These are phyloP conservation scores for Neofusicoccum sp. DNA, from an alignment of 2,329 filamentous ascomycete species.

Conservation along the genomic window DNA sequence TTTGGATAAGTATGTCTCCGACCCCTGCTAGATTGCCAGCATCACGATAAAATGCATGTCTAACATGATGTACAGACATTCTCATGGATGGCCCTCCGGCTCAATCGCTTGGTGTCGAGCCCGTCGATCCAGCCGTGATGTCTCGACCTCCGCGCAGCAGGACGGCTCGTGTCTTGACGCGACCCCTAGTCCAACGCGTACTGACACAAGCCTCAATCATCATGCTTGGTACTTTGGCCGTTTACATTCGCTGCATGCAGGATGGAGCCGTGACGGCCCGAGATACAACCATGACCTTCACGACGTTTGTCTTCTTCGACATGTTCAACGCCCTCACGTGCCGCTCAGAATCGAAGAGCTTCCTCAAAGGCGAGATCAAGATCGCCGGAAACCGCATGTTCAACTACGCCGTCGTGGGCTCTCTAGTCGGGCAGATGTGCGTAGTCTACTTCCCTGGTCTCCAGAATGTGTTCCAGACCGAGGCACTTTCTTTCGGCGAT, in stretches of 20 bases:
- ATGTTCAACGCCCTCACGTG: slow-evolving; percentile 99
- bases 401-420: slow-evolving; percentile 89
- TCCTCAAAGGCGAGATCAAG: slow-evolving; percentile 80
- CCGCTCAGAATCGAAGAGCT: slow-evolving; percentile 84
- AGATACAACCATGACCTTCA: slow-evolving; percentile 99
- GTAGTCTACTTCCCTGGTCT: slow-evolving; percentile 95
- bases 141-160: slow-evolving; percentile 81
- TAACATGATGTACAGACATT: slow-evolving; percentile 65
- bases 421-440: slow-evolving; percentile 77
- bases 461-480: slow-evolving; percentile 94
- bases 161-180: slow-evolving; percentile 87
- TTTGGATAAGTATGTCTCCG: slow-evolving; percentile 87
- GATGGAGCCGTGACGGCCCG: slow-evolving; percentile 83
- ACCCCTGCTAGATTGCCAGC: not conserved
- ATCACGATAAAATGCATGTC: slow-evolving; percentile 18
- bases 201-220: slow-evolving; percentile 85
- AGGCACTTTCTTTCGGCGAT: slow-evolving; percentile 73
- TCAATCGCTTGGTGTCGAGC: slow-evolving; percentile 93
- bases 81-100: slow-evolving; percentile 99
- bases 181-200: slow-evolving; percentile 76
- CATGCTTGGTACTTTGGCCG: slow-evolving; percentile 85
- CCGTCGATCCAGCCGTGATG: slow-evolving; percentile 93
- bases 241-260: slow-evolving; percentile 90
- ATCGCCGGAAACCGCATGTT: slow-evolving; percentile 84
- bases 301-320: slow-evolving; percentile 97